phyloP scores from a whole-genome alignment of 805 yeast species.

The Ogataea corticis region DNA sequence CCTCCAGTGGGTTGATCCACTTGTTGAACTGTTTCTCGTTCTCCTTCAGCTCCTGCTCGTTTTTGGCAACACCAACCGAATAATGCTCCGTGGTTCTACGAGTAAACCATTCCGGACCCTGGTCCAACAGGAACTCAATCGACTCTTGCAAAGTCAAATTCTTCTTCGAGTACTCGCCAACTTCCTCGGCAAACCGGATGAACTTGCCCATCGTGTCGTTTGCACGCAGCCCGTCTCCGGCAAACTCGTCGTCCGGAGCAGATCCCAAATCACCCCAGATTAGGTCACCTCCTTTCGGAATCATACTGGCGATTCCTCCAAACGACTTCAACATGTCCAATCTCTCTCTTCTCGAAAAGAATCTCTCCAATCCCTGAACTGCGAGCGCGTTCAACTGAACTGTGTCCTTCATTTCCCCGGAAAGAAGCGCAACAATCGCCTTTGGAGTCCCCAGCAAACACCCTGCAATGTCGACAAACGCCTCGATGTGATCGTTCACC shows the following conservation, averaged over 20 bases:
- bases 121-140: constrained; percentile 61
- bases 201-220: constrained; percentile 66
- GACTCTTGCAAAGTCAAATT: constrained; percentile 69
- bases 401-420: constrained; percentile 98
- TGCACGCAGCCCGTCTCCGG: constrained; percentile 20
- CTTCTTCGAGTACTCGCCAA: constrained; percentile 42
- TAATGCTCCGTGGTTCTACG: constrained; percentile 67
- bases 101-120: constrained; percentile 76
- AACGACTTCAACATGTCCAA: constrained; percentile 81
- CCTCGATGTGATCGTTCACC: constrained; percentile 83
- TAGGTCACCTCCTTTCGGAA: constrained; percentile 91
- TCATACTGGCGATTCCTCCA: constrained; percentile 95
- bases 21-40: constrained; percentile 74
- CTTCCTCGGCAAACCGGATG: constrained; percentile 56
- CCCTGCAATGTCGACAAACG: constrained; percentile 86
- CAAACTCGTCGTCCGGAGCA: constrained; percentile 68
- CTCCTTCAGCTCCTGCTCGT: constrained; percentile 53
- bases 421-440: constrained; percentile 84
- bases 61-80: constrained; percentile 73
- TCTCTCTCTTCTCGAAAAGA: constrained; percentile 86
- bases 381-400: constrained; percentile 92
- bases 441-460: constrained; percentile 93
- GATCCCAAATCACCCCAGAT: constrained; percentile 78
- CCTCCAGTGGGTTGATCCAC: constrained; percentile 96
- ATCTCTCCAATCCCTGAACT: constrained; percentile 90